These are phyloP conservation scores for Crithidia fasciculata DNA, from an alignment of 208 protist genomes.

Conservation along the genomic window DNA sequence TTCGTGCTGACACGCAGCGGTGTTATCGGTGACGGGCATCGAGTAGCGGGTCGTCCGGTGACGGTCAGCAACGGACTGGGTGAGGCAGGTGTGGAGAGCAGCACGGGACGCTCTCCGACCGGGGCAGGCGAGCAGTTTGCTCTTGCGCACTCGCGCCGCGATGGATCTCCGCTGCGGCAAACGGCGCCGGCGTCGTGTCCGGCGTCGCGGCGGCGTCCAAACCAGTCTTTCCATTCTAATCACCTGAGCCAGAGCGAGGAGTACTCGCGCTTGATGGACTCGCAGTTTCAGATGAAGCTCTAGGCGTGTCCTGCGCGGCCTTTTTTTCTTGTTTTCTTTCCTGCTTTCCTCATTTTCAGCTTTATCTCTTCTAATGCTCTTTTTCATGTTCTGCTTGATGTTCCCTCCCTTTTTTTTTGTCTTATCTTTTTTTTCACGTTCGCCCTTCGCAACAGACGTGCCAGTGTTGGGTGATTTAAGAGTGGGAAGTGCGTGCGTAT, in stretches of 20 bases:
- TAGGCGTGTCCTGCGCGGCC: neutral
- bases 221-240: neutral
- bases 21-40: neutral
- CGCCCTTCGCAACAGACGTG: too few relatives aligned
- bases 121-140: neutral
- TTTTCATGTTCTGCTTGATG: too few relatives aligned
- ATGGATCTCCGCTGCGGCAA: too few relatives aligned
- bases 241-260: slow-evolving; percentile 1
- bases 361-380: too few relatives aligned
- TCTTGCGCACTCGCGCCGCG: neutral
- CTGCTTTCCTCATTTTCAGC: too few relatives aligned
- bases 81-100: neutral
- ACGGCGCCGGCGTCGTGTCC: neutral
- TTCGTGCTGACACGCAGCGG: slow-evolving; percentile 15
- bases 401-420: neutral
- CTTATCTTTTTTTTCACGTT: neutral
- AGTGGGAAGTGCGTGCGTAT: too few relatives aligned
- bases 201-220: neutral
- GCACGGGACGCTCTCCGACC: neutral
- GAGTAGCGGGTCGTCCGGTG: neutral
- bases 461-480: too few relatives aligned
- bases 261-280: slow-evolving; percentile 13
- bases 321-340: slow-evolving; percentile 1
- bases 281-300: slow-evolving; percentile 4
- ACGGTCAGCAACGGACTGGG: neutral